Conservation (phyloP, 352 stramenopile genomes). For the Thalassiosira exigua region DNA sequence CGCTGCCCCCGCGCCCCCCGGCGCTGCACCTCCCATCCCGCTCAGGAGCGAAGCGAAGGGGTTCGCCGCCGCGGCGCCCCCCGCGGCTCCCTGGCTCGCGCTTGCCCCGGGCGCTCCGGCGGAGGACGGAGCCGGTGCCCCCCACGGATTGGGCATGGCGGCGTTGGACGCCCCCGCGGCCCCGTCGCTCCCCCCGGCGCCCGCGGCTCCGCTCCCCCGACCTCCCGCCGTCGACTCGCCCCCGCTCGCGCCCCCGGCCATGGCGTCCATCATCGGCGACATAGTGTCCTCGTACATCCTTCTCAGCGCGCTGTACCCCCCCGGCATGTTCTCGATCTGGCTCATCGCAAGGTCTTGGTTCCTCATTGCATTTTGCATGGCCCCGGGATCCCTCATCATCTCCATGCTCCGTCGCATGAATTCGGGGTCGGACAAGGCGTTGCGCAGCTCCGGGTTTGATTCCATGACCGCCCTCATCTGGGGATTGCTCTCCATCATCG, state of each 20-base stretch:
- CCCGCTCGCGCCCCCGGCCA: slow-evolving; percentile 21
- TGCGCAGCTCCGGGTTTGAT: slow-evolving; percentile 94
- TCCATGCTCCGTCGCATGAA: slow-evolving; percentile 94
- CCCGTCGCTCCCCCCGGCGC: slow-evolving; percentile 1
- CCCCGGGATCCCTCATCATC: slow-evolving; percentile 95
- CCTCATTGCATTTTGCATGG: slow-evolving; percentile 96
- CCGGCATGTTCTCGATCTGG: slow-evolving; percentile 97
- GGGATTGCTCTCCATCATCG: slow-evolving; percentile 95
- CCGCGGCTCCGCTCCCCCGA: background rate
- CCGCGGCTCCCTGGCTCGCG: slow-evolving; percentile 1
- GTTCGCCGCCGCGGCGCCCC: slow-evolving; percentile 15
- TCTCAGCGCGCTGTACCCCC: slow-evolving; percentile 96
- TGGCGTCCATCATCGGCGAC: slow-evolving; percentile 94
- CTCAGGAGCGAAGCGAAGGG: slow-evolving; percentile 39
- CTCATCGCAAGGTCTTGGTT: slow-evolving; percentile 96
- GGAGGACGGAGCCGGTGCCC: slow-evolving; percentile 29
- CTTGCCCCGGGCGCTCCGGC: background rate
- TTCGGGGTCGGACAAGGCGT: slow-evolving; percentile 95
- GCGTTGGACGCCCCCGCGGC: slow-evolving; percentile 51
- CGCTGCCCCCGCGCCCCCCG: slow-evolving; percentile 9
- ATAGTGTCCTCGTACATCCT: slow-evolving; percentile 90
- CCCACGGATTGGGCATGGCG: slow-evolving; percentile 85
- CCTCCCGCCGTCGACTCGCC: slow-evolving; percentile 1
- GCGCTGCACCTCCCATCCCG: slow-evolving; percentile 29
- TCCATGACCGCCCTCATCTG: slow-evolving; percentile 95